These are phyloP conservation scores for Jaltomata sinuosa DNA, from an alignment of 257 asterid genomes.

Conservation along the genomic window DNA sequence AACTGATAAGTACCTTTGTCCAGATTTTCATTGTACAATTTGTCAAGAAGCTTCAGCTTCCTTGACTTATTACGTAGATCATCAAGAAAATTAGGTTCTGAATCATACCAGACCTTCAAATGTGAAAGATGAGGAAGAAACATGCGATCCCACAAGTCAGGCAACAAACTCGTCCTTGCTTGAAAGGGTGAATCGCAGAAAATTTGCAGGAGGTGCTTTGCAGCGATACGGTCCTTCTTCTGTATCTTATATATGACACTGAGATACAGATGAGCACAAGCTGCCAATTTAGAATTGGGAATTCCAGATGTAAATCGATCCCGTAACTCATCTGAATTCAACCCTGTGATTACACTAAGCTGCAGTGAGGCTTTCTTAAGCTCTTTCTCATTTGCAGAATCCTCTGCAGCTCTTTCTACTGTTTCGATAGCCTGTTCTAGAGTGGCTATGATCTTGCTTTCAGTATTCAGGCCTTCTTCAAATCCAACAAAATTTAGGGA, in stretches of 20 bases:
- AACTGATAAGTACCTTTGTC: slow-evolving; percentile 53
- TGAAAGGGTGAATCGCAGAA: slow-evolving; percentile 58
- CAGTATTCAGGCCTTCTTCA: slow-evolving; percentile 24
- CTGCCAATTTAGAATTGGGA: slow-evolving; percentile 57
- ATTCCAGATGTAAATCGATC: slow-evolving; percentile 59
- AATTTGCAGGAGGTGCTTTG: slow-evolving; percentile 73
- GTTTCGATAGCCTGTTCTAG: slow-evolving; percentile 70
- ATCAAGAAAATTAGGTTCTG: slow-evolving; percentile 24
- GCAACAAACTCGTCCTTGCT: slow-evolving; percentile 46
- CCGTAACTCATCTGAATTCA: slow-evolving; percentile 43
- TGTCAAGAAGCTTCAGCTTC: slow-evolving; percentile 35
- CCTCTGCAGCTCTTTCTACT: slow-evolving; percentile 59
- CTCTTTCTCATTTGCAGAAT: slow-evolving; percentile 34
- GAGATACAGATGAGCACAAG: slow-evolving; percentile 89
- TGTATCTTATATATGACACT: slow-evolving; percentile 57
- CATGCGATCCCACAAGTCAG: slow-evolving; percentile 60
- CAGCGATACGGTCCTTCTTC: slow-evolving; percentile 50
- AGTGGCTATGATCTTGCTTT: slow-evolving; percentile 49
- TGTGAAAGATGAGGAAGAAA: slow-evolving; percentile 55
- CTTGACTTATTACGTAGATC: slow-evolving; percentile 20
- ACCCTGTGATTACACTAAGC: slow-evolving; percentile 86
- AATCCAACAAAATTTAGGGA: slow-evolving; percentile 35
- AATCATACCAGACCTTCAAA: slow-evolving; percentile 51
- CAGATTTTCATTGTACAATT: slow-evolving; percentile 37
- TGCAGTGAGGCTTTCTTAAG: slow-evolving; percentile 63